Base-by-base conservation (phyloP, 768 basidiomycete genomes). In the Agaricus subrufescens region DNA sequence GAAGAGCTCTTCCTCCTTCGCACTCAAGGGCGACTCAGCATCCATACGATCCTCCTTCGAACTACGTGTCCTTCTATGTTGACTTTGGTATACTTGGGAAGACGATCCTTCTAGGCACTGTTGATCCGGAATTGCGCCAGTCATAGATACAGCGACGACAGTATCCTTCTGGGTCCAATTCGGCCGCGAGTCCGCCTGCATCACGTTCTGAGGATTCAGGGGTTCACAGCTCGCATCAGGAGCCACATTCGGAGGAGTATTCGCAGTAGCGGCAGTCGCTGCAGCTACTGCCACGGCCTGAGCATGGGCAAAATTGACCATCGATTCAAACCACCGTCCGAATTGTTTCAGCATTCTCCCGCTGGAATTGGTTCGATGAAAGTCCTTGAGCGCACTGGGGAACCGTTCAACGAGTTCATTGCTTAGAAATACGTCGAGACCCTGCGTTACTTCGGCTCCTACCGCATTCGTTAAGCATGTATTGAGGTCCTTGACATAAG, bases 1-100 rank as follows among this genome's bases (percentile, higher is more conserved):
- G 69, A 90, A 89, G 48, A 90, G 83, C 67, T 86, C 82, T 63
- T 86, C 81, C 62, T 90, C 88, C 9, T 78, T 82, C 25, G 83
- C 82, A 60, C 80, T 89, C 48, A 90, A 75, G 19, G 87, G 87
- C 3, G 72, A 71, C 25, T 80, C 79, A n/a, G 57, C 37, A 12
- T 61, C 64, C 42, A 70, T 66, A 26, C 45, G 55, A 45, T 58
- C 61, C 42, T 60, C 57, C 26, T 50, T 58, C 42, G 25, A 43
- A 52, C 30, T 50, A 55, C 14, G 58, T 43, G 30, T 40, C 54
- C 23, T 50, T 52, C 56, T 51, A 40, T 26, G 59, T 7, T 15
- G 46, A 11, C 3, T 15, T 37, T 56, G 54, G 34, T 46, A 30
- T 14, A 46, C 47, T 2, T 48, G 44, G 19, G 39, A 50, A 8